Percentiles rank a stretch among this genome's conserved stretches.
These are phyloP conservation scores for Pachysandra terminalis DNA, from an alignment of 164 flowering plant species.

Conservation along the genomic window DNA sequence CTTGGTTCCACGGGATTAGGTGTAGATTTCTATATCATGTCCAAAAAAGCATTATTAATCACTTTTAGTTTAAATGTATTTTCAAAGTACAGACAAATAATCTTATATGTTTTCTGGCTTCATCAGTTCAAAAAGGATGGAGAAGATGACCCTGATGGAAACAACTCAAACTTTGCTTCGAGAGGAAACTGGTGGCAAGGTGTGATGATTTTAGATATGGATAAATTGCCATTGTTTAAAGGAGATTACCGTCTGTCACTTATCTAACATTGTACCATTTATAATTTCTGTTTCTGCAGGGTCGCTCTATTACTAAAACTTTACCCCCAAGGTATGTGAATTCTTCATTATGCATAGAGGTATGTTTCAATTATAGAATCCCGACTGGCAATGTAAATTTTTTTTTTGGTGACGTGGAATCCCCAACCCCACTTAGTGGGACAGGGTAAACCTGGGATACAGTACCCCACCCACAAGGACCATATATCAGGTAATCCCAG, in stretches of 20 bases:
- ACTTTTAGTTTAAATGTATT: too few relatives aligned
- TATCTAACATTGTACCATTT: not conserved
- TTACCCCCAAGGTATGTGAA: slow-evolving; percentile 20
- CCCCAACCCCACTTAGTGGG: too few relatives aligned
- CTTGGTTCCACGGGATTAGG: too few relatives aligned
- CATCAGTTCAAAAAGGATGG: slow-evolving; percentile 50
- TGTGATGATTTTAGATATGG: slow-evolving; percentile 15
- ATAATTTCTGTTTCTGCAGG: slow-evolving; percentile 35
- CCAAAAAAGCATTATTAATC: not conserved
- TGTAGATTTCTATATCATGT: too few relatives aligned
- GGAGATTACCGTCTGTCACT: too few relatives aligned
- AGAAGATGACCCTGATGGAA: slow-evolving; percentile 50
- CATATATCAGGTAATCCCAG: too few relatives aligned
- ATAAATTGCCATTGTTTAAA: not conserved
- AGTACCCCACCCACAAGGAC: too few relatives aligned
- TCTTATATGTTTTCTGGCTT: slow-evolving; percentile 10
- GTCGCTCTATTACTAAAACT: slow-evolving; percentile 60
- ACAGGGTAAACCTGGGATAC: too few relatives aligned
- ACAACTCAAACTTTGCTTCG: slow-evolving; percentile 45
- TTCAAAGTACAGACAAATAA: too few relatives aligned
- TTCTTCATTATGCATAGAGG: slow-evolving; percentile 16
- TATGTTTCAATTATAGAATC: not conserved
- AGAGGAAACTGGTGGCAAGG: slow-evolving; percentile 98
- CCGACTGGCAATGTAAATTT: not conserved
- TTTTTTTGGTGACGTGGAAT: too few relatives aligned